Base-by-base conservation (phyloP, 345 rosid species). In the Cochlearia excelsa region DNA sequence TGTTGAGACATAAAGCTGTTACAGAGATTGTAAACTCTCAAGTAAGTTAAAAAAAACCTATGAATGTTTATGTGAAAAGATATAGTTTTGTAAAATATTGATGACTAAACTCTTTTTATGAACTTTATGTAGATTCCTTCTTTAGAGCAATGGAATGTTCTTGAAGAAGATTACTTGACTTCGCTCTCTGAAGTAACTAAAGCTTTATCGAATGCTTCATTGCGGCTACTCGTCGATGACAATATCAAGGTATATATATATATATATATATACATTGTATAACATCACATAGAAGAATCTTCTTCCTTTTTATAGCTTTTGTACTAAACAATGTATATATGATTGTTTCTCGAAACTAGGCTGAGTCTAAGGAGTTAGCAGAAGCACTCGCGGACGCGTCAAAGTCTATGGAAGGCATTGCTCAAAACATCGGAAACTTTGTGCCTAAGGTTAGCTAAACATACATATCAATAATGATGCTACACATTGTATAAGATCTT, bases 141-240 rank as follows among this genome's bases (percentile, higher is more conserved):
- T 69, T 78, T 90, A 60, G 95, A 87, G 16, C 79, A 74, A 65
- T 90, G 94, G 97, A 72, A 76, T 9, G 66, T 39, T 0, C 26
- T 82, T 26, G 82, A 82, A 78, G 81, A 30, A 5, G 93, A 78
- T n/a, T 83, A 81, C 54, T 76, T 74, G 51, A 29, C 27, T 59
- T 85, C 84, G 10, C 45, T 90, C n/a, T 68, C 80, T 30, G 91
- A 87, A 72, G 75, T 74, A 54, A 78, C 47, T 57, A 80, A 82
- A 74, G 86, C 94, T 37, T 77, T 87, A 68, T 40, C 61, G 40
- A 85, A 84, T 61, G 62, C 82, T 61, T 82, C 85, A 11, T 50
- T 74, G 51, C 84, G 80, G 56, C 81, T 87, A 8, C 95, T 95
- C 53, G 60, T 81, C 30, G 69, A 81, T 69, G 88, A 72, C 48